phyloP scores from a whole-genome alignment of 164 flowering plant species.

The Stephania yunnanensis region DNA sequence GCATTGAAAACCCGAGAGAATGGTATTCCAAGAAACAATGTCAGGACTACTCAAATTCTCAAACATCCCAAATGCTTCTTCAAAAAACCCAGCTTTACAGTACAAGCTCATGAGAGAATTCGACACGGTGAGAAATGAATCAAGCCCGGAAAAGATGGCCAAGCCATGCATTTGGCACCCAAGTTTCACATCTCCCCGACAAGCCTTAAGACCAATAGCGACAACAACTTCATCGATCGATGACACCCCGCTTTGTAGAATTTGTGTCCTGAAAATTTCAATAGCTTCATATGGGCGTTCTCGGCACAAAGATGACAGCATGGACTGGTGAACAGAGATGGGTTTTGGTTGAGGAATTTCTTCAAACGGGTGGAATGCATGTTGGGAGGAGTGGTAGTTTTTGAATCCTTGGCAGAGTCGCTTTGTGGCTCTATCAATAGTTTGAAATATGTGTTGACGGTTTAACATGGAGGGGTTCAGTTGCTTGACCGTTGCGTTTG shows the following conservation, averaged over 20 bases:
- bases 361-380: slow-evolving; percentile 45
- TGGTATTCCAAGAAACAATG: slow-evolving; percentile 76
- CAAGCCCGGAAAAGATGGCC: slow-evolving; percentile 53
- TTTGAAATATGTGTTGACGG: slow-evolving; percentile 28
- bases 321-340: slow-evolving; percentile 21
- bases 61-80: slow-evolving; percentile 46
- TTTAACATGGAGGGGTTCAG: slow-evolving; percentile 21
- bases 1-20: slow-evolving; percentile 55
- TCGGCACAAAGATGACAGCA: slow-evolving; percentile 30
- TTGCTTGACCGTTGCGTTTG: not conserved
- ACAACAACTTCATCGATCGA: slow-evolving; percentile 40
- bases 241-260: slow-evolving; percentile 18
- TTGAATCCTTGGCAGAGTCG: slow-evolving; percentile 10
- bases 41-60: slow-evolving; percentile 40
- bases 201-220: slow-evolving; percentile 63
- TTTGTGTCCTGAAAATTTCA: slow-evolving; percentile 33
- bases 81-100: slow-evolving; percentile 42
- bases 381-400: slow-evolving; percentile 12
- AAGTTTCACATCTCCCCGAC: slow-evolving; percentile 32
- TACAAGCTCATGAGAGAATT: slow-evolving; percentile 87
- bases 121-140: slow-evolving; percentile 41
- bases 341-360: slow-evolving; percentile 30
- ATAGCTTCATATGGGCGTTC: slow-evolving; percentile 36
- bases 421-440: slow-evolving; percentile 2
- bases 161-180: slow-evolving; percentile 68